These are phyloP conservation scores for Fraxinus quadrangulata DNA, from an alignment of 257 asterid species.

Conservation along the genomic window DNA sequence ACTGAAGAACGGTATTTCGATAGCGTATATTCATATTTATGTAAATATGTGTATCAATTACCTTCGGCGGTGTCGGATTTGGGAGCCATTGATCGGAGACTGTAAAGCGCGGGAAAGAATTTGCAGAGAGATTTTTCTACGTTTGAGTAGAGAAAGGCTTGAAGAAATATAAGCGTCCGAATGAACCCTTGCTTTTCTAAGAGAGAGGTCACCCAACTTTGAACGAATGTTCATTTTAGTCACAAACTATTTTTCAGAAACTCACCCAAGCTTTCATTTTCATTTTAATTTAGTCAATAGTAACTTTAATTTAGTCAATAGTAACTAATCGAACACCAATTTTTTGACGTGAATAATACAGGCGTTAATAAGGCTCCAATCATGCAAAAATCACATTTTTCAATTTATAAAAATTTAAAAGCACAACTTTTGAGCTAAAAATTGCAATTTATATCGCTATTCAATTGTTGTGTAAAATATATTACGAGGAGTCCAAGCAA, in stretches of 20 bases:
- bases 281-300: too few species aligned
- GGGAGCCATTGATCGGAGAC: constrained; percentile 70
- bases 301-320: too few species aligned
- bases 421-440: too few species aligned
- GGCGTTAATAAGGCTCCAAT: too few species aligned
- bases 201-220: background rate
- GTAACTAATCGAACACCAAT: background rate
- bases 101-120: constrained; percentile 42
- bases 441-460: too few species aligned
- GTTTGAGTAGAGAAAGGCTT: background rate
- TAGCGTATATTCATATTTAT: background rate
- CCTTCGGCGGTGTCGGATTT: constrained; percentile 86
- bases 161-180: background rate
- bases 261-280: background rate
- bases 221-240: background rate
- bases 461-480: too few species aligned
- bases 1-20: background rate
- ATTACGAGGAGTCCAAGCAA: too few species aligned
- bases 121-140: background rate
- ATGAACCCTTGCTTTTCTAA: background rate
- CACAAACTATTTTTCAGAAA: background rate
- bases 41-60: constrained; percentile 10
- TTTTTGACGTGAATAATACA: background rate
- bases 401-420: too few species aligned
- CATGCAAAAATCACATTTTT: too few species aligned